Conservation (phyloP, 176 grass and related monocot genomes). For the Oryza brachyantha region DNA sequence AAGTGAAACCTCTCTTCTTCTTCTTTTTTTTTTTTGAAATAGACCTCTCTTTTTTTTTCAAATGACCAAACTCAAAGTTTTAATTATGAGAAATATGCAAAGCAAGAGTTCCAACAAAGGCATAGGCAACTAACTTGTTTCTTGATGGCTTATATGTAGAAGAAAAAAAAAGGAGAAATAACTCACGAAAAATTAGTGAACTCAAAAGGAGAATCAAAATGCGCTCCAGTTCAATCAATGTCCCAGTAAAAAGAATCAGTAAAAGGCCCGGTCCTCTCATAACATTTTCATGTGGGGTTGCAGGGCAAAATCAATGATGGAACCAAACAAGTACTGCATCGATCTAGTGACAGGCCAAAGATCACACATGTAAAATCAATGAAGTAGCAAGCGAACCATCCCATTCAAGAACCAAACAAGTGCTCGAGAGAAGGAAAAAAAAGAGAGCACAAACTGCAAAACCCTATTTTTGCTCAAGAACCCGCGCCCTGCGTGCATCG, state of each 20-base stretch:
- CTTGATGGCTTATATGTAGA: neutral
- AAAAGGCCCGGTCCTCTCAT: neutral
- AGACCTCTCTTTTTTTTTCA: too few relatives aligned
- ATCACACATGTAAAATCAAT: neutral
- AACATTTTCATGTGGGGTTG: neutral
- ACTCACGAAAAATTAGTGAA: neutral
- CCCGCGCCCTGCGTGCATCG: neutral
- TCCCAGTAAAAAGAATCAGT: neutral
- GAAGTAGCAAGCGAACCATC: neutral
- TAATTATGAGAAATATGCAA: neutral
- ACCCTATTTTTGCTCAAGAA: neutral
- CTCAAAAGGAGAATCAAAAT: neutral
- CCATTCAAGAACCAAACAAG: neutral
- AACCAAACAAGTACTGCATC: constrained; percentile 23
- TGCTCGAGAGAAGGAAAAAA: neutral
- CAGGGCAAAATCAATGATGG: constrained; percentile 1
- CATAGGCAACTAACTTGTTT: neutral
- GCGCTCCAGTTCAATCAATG: neutral
- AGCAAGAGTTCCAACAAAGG: neutral
- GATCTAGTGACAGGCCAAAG: neutral
- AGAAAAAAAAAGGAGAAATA: neutral
- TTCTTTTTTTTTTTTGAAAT: too few relatives aligned
- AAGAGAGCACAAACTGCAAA: neutral
- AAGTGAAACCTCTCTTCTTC: too few relatives aligned
- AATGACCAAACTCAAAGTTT: neutral